Evolutionary conservation across 1,139 yeast species (phyloP).

Genomic region (Yamadazyma triangularis): DNA sequence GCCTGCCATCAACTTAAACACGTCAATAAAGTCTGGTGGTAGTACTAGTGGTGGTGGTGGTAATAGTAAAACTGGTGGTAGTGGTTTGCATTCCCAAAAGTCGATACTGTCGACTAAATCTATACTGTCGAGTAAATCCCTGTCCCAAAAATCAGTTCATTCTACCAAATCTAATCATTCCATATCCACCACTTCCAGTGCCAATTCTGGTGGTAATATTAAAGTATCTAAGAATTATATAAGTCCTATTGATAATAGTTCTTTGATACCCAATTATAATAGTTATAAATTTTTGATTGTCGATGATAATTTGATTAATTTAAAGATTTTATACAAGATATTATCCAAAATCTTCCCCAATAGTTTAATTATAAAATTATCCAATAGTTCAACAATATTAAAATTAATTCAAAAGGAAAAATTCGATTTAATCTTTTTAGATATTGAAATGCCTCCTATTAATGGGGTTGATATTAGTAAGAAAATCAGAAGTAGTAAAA

Average conservation of each 20-base stretch:
- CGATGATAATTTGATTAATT: conserved; percentile 41
- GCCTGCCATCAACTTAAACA: conserved; percentile 9
- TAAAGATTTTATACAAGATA: conserved; percentile 32
- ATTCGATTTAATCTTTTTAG: conserved; percentile 37
- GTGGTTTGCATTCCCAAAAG: conserved; percentile 1
- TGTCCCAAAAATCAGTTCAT: conserved; percentile 5
- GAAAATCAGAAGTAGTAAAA: conserved; percentile 18
- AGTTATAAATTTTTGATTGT: conserved; percentile 32
- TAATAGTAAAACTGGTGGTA: background rate
- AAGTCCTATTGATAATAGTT: conserved; percentile 13
- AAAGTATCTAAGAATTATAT: conserved; percentile 7
- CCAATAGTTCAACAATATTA: conserved; percentile 30
- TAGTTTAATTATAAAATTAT: conserved; percentile 22
- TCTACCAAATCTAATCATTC: conserved; percentile 8
- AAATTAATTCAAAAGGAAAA: conserved; percentile 14
- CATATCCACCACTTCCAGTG: conserved; percentile 5
- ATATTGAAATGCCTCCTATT: conserved; percentile 46
- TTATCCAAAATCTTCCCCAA: conserved; percentile 33
- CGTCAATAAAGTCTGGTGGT: conserved; percentile 9
- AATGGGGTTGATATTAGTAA: conserved; percentile 39
- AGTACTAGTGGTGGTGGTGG: too few species aligned
- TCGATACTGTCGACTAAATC: conserved; percentile 9
- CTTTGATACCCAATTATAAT: conserved; percentile 19
- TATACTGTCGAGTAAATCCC: conserved; percentile 3
- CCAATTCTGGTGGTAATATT: conserved; percentile 9